phyloP scores from a whole-genome alignment of 2,329 filamentous ascomycete species.

The Cladophialophora yegresii region DNA sequence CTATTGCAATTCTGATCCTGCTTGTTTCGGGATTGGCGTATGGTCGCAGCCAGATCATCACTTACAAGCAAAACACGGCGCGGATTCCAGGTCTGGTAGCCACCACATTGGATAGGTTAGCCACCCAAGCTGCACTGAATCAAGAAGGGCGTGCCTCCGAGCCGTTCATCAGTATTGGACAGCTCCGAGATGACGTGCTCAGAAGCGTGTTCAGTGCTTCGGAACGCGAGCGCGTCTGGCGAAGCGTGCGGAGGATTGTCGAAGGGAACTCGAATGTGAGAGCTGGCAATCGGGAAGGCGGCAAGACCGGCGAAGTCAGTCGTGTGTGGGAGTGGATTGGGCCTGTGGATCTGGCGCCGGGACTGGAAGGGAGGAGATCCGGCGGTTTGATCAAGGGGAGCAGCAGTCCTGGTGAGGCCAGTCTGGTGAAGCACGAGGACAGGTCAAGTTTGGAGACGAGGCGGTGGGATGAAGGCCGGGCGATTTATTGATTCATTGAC shows the following conservation, averaged over 20 bases:
- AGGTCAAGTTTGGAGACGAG: slow-evolving; percentile 31
- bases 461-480: slow-evolving; percentile 48
- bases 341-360: slow-evolving; percentile 50
- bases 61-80: slow-evolving; percentile 65
- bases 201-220: slow-evolving; percentile 75
- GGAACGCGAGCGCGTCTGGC: slow-evolving; percentile 80
- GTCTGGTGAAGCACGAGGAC: slow-evolving; percentile 38
- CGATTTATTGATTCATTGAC: slow-evolving; percentile 43
- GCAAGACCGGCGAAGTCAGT: slow-evolving; percentile 57
- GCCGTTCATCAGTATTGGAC: slow-evolving; percentile 80
- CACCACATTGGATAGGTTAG: slow-evolving; percentile 79
- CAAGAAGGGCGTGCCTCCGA: slow-evolving; percentile 67
- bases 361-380: slow-evolving; percentile 36
- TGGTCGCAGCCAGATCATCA: slow-evolving; percentile 63
- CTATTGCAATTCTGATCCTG: slow-evolving; percentile 51
- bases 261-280: slow-evolving; percentile 93
- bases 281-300: slow-evolving; percentile 67
- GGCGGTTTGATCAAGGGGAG: slow-evolving; percentile 35
- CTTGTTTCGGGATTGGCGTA: slow-evolving; percentile 60
- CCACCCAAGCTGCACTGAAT: slow-evolving; percentile 80
- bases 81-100: slow-evolving; percentile 81
- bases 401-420: slow-evolving; percentile 31
- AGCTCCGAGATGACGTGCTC: slow-evolving; percentile 87
- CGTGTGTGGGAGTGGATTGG: slow-evolving; percentile 71
- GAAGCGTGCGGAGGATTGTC: slow-evolving; percentile 76